Evolutionary conservation across 441 rosid species (phyloP).

Genomic region (Monsonia emarginata): DNA sequence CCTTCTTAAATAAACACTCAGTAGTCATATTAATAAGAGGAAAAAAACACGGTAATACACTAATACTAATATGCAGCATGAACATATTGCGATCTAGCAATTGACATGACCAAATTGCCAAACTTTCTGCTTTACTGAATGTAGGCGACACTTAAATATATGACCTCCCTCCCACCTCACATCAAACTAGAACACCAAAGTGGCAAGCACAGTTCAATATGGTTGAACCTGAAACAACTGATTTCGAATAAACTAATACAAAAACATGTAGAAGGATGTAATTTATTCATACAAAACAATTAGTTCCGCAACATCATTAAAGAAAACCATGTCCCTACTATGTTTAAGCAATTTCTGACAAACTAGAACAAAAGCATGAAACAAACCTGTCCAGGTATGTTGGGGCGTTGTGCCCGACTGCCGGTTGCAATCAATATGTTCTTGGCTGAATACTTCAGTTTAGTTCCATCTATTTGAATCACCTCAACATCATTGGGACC

Average conservation of each 20-base stretch:
- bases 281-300: not conserved
- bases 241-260: not conserved
- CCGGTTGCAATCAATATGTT: slow-evolving; percentile 96
- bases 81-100: not conserved
- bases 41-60: too few species aligned
- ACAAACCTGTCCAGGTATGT: slow-evolving; percentile 76
- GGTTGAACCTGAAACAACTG: not conserved
- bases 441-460: slow-evolving; percentile 68
- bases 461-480: slow-evolving; percentile 88
- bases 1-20: too few species aligned
- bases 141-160: not conserved
- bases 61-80: not conserved
- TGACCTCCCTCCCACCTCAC: too few species aligned
- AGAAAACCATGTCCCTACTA: not conserved
- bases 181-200: not conserved
- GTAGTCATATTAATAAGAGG: too few species aligned
- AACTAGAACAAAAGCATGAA: not conserved
- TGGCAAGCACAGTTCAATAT: not conserved
- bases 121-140: not conserved
- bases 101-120: not conserved
- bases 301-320: not conserved
- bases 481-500: slow-evolving; percentile 88
- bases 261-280: not conserved
- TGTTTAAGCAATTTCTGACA: not conserved
- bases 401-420: slow-evolving; percentile 67